Conservation (phyloP, 306 rosid species). For the Citrullus colocynthis region DNA sequence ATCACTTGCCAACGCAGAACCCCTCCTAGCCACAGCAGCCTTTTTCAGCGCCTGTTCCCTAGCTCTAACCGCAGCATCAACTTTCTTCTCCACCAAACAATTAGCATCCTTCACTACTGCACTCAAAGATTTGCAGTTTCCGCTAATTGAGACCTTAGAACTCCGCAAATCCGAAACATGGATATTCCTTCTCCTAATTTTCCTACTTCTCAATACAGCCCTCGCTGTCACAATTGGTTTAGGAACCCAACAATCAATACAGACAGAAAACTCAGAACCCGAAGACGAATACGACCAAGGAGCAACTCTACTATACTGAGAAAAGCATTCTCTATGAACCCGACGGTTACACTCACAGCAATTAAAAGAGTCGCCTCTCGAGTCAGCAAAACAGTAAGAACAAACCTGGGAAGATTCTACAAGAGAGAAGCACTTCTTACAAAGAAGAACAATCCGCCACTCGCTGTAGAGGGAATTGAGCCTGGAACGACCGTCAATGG, state of each 20-base stretch:
- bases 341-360: slow-evolving; percentile 38
- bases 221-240: slow-evolving; percentile 29
- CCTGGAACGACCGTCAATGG: slow-evolving; percentile 34
- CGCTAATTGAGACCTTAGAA: slow-evolving; percentile 25
- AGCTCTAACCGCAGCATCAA: slow-evolving; percentile 2
- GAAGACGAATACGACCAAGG: slow-evolving; percentile 37
- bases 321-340: slow-evolving; percentile 40
- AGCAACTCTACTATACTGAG: slow-evolving; percentile 19
- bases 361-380: slow-evolving; percentile 18
- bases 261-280: slow-evolving; percentile 32
- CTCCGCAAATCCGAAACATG: slow-evolving; percentile 12
- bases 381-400: slow-evolving; percentile 44
- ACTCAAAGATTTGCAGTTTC: slow-evolving; percentile 15
- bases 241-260: slow-evolving; percentile 75
- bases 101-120: slow-evolving; percentile 31
- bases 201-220: slow-evolving; percentile 10
- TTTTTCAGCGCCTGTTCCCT: slow-evolving; percentile 8
- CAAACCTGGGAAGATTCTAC: slow-evolving; percentile 51
- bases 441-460: slow-evolving; percentile 73
- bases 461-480: slow-evolving; percentile 59
- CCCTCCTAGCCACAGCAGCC: slow-evolving; percentile 21
- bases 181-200: slow-evolving; percentile 18
- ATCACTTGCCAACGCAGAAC: slow-evolving; percentile 24
- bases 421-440: slow-evolving; percentile 40
- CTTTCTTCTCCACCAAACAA: slow-evolving; percentile 23